Percentiles rank a stretch among this genome's conserved stretches.
phyloP scores from a whole-genome alignment of 345 rosid species.

The Murraya koenigii region DNA sequence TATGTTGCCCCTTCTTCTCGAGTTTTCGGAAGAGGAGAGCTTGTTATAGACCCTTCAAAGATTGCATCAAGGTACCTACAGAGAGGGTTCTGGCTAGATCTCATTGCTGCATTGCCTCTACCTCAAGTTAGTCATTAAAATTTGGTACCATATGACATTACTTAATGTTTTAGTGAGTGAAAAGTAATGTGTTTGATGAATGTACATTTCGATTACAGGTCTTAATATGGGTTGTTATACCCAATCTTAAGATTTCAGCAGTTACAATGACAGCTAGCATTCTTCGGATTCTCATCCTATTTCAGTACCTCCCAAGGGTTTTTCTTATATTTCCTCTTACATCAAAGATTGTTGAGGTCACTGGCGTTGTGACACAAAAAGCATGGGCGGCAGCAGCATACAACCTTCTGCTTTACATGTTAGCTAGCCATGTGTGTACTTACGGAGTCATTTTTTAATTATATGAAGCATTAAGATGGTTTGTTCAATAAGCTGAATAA shows the following conservation, averaged over 20 bases:
- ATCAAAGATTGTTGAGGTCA: slow-evolving; percentile 26
- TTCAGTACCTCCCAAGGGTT: slow-evolving; percentile 33
- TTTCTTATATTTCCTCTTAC: slow-evolving; percentile 26
- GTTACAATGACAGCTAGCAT: slow-evolving; percentile 16
- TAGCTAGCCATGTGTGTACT: slow-evolving; percentile 35
- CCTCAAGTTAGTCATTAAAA: slow-evolving; percentile 8
- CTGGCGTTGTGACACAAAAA: slow-evolving; percentile 27
- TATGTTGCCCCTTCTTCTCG: slow-evolving; percentile 14
- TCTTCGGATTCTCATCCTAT: slow-evolving; percentile 20
- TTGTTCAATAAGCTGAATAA: not conserved
- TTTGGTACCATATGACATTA: not conserved
- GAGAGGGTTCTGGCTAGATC: slow-evolving; percentile 7
- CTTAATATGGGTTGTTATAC: slow-evolving; percentile 27
- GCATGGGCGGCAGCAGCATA: slow-evolving; percentile 44
- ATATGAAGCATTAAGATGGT: not conserved
- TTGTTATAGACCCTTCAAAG: slow-evolving; percentile 8
- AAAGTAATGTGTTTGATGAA: not conserved
- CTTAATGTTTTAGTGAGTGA: not conserved
- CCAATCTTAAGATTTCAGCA: slow-evolving; percentile 7
- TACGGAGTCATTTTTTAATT: not conserved
- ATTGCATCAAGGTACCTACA: slow-evolving; percentile 10
- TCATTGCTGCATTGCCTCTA: slow-evolving; percentile 16
- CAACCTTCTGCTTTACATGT: slow-evolving; percentile 35
- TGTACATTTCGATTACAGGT: slow-evolving; percentile 15
- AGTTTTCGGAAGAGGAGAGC: too few species aligned